Evolutionary conservation across 176 grass and related monocot species (phyloP), one percentile per base, ranked within the genome.

Genomic region (Musa beccarii): DNA sequence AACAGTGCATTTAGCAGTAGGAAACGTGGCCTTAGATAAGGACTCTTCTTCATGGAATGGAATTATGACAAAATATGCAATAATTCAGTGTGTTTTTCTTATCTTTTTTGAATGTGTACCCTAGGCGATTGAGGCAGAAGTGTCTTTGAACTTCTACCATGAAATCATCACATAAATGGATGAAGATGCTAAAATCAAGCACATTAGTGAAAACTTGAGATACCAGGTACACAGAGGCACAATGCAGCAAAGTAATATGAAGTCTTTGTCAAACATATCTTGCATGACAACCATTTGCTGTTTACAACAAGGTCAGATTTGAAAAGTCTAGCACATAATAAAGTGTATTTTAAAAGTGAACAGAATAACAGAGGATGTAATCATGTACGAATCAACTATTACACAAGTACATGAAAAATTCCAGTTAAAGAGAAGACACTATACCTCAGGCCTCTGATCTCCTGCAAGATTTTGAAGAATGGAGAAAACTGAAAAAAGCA

Each of bases 381-480:
- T 64, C 2, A 23, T 64, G 5, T 20, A 22, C 62, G 11, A 68
- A 43, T 13, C 15, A 66, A 66, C 12, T 16, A 11, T 49, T 10
- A 9, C 24, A 29, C 7, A 80, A 20, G 23, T 16, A 59, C 1
- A n/a, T 19, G 28, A 9, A 78, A 29, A 81, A n/a, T 19, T 51
- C 61, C 11, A 55, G 24, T 53, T 75, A 63, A 83, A 63, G 25
- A 80, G 76, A 83, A 72, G 68, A 59, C 13, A 65, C 2, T 10
- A 76, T 87, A 97, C 94, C 94, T 97, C 94, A 73, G 94, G 94
- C 72, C 94, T 85, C 83, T 97, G 90, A 80, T 97, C 94, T n/a
- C 80, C 84, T 53, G 82, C 88, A 83, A 97, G 85, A 69, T 87
- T 89, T 73, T 90, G 88, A 66, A 97, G 88, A 80, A 89, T 87